Base-by-base conservation (phyloP, 331 rosid genomes). In the Pyracantha coccinea region DNA sequence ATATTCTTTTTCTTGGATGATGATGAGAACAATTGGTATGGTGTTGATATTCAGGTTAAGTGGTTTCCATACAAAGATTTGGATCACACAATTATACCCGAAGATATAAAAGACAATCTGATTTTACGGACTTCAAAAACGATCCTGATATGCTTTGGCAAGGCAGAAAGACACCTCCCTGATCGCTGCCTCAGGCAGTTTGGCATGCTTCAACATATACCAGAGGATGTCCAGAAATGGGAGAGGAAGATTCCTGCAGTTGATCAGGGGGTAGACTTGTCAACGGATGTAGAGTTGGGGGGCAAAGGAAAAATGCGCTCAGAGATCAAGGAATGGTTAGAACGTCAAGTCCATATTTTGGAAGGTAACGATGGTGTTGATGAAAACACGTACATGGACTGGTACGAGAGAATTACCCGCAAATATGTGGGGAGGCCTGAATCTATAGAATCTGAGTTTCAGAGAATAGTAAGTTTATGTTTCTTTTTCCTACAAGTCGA, bases 141-240 rank as follows among this genome's bases (percentile, higher is more conserved):
- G 68, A 87, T 91, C 88, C 63, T 93, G 31, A 80, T 93, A 64
- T 91, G 98, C 87, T 91, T 90, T 78, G 96, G 86, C 78, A 91
- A 93, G 82, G 98, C 93, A 24, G 94, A 93, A 82, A 84, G 83
- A 44, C 96, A 89, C 83, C 88, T 93, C 79, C 93, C 94, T 7
- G 92, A 88, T 82, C 93, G 93, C 16, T 93, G 96, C 82, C 80
- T 91, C 47, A 86, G 96, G 85, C 97, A 91, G 85, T 88, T 91
- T 58, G 92, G 92, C 66, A 79, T 89, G 93, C 84, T 32, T 76
- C 98, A 91, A 84, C 85, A 82, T 6, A 93, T 91, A 63, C 96
- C 98, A 4, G 82, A 80, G 77, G 86, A 85, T 13, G 91, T 89
- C 21, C 76, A 77, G 61, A 86, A 82, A 35, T 93, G 98, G 98